A percentile compares a stretch with the other conserved stretches of the same genome.
These are phyloP conservation scores for Ananas comosus DNA, from an alignment of 176 grass and related monocot species.

Conservation along the genomic window DNA sequence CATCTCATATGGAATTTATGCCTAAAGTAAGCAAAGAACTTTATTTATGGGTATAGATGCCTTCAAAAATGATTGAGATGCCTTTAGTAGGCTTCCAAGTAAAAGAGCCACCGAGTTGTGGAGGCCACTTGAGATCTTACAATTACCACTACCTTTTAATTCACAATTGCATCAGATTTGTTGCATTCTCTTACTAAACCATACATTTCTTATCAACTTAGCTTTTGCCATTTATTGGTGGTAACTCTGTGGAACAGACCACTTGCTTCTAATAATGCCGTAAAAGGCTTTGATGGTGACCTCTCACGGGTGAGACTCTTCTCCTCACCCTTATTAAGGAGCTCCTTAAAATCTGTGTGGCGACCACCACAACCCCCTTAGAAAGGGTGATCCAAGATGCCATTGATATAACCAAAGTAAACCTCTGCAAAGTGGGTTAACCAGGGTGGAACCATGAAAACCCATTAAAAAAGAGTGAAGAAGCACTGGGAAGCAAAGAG, in stretches of 20 bases:
- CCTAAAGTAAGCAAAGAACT: not conserved
- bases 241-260: not conserved
- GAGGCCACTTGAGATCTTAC: not conserved
- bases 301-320: not conserved
- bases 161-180: not conserved
- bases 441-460: constrained; percentile 14
- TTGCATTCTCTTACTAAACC: not conserved
- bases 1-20: not conserved
- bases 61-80: not conserved
- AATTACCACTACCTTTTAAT: not conserved
- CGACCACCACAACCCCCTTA: not conserved
- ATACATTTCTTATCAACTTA: not conserved
- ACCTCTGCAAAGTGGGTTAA: constrained; percentile 3
- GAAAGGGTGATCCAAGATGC: constrained; percentile 21
- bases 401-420: constrained; percentile 26
- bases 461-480: constrained; percentile 8
- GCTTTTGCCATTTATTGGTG: not conserved
- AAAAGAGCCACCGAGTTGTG: not conserved
- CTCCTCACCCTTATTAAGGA: not conserved
- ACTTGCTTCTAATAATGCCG: constrained; percentile 7
- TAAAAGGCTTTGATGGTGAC: constrained; percentile 15
- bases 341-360: not conserved
- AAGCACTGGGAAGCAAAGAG: constrained; percentile 27
- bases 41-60: not conserved
- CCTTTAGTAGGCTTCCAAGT: not conserved